Base-by-base conservation (phyloP, 495 filamentous ascomycete species). In the Penicillium samsonianum region DNA sequence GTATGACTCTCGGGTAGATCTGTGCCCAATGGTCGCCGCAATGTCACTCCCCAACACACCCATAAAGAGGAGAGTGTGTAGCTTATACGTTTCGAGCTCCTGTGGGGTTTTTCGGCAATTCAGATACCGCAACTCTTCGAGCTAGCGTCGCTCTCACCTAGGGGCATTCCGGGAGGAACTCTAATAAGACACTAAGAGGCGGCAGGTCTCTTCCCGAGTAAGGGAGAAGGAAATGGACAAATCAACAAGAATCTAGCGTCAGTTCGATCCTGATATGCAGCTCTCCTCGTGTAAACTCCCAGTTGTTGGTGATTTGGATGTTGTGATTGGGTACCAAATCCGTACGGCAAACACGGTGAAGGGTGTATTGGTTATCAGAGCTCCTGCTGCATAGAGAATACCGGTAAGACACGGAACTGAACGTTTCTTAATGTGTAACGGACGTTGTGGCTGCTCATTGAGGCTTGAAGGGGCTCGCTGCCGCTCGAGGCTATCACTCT, bases 1-100 rank as follows among this genome's bases (percentile, higher is more conserved):
- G 48, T 53, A 47, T 3, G 54, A 19, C 22, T 62, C 55, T 59
- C 60, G 60, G 60, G 38, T 62, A 59, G 56, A 37, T 40, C 48
- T 59, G 46, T 44, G 40, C 51, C 45, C 49, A 43, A 19, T n/a
- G 1, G 10, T 31, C 45, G 16, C 43, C 22, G 16, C 23, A 45
- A 45, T 14, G 14, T 22, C 19, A 8, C 41, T 26, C 14, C 43
- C 22, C 14, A 26, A 45, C 22, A 23, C 11, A 45, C 2, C 1
- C 22, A 45, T 26, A 14, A 23, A 23, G 20, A 20, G 10, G 20
- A 20, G 17, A 5, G 12, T 7, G 6, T 23, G 17, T 23, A 43
- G 23, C 19, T 22, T 12, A 7, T n/a, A 23, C 50, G 31, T 40
- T 14, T 54, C 40, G 25, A 26, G 43, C 22, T 7, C 8, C 23